A percentile compares a stretch with the other conserved stretches of the same genome.
Evolutionary conservation across 139 green algal species (phyloP).

Genomic region (Bryopsis sp.): DNA sequence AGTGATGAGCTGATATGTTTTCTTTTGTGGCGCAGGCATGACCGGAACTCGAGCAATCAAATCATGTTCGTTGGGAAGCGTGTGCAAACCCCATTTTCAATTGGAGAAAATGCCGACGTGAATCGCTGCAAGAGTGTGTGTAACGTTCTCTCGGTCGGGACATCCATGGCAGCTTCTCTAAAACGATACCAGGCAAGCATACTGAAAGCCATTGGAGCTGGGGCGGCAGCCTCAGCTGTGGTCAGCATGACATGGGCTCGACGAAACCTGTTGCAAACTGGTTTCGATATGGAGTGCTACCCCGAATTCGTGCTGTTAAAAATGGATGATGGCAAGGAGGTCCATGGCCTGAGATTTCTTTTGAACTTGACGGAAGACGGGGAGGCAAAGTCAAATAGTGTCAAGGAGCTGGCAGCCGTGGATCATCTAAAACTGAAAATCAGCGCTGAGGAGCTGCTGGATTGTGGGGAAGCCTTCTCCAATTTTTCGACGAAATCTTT

Average conservation of each 20-base stretch:
- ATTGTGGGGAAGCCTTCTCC: background rate
- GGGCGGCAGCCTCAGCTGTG: background rate
- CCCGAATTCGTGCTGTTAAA: background rate
- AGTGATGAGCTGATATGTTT: background rate
- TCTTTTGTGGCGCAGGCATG: background rate
- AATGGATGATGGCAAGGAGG: background rate
- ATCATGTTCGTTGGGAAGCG: background rate
- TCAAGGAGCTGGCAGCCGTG: too few species aligned
- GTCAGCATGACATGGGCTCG: background rate
- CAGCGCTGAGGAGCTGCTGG: background rate
- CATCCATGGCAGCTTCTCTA: background rate
- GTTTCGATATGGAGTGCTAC: too few species aligned
- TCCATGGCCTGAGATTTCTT: background rate
- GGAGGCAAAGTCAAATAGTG: too few species aligned
- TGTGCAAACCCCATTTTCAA: background rate
- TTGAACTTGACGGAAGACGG: too few species aligned
- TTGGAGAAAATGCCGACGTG: too few species aligned
- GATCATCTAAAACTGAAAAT: background rate
- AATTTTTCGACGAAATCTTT: background rate
- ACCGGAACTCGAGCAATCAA: slow-evolving; percentile 8
- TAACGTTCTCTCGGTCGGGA: background rate
- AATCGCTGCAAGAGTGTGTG: too few species aligned
- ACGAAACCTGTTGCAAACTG: background rate
- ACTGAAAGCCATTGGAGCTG: background rate
- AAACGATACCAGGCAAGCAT: background rate